Evolutionary conservation across 2,329 filamentous ascomycete genomes (phyloP).

Genomic region (Phialophora verrucosa): DNA sequence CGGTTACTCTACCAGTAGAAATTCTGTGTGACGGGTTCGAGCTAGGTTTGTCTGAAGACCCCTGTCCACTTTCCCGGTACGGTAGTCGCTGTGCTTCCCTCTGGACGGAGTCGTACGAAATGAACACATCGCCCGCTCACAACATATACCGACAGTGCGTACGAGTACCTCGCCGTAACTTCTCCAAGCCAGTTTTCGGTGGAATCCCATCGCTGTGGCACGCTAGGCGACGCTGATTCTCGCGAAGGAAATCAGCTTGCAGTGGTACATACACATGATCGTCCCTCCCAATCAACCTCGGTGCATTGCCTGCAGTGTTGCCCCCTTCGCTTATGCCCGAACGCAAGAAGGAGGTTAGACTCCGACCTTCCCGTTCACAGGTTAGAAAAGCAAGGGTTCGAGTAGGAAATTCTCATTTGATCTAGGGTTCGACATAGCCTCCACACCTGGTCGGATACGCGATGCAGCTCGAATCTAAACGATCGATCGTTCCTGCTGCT

Average conservation of each 20-base stretch:
- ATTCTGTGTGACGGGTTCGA: not conserved
- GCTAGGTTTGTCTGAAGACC: not conserved
- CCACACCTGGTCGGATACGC: not conserved
- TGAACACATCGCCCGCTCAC: not conserved
- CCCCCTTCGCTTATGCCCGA: not conserved
- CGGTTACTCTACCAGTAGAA: not conserved
- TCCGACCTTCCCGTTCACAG: not conserved
- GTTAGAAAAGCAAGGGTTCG: not conserved
- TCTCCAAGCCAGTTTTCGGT: not conserved
- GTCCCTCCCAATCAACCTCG: not conserved
- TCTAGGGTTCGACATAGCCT: not conserved
- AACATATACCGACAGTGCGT: not conserved
- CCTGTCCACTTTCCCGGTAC: not conserved
- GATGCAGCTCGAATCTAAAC: not conserved
- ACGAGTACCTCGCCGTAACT: not conserved
- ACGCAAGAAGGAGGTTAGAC: not conserved
- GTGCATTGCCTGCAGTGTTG: not conserved
- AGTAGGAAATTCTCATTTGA: not conserved
- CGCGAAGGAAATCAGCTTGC: not conserved
- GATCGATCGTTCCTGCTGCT: slow-evolving; percentile 2
- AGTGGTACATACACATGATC: not conserved
- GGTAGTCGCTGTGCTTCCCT: not conserved
- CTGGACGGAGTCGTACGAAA: not conserved
- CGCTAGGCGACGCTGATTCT: not conserved
- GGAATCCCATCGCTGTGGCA: not conserved